Evolutionary conservation across 202 grass and related monocot genomes (phyloP).

Genomic region (Dendrocalamus latiflorus): DNA sequence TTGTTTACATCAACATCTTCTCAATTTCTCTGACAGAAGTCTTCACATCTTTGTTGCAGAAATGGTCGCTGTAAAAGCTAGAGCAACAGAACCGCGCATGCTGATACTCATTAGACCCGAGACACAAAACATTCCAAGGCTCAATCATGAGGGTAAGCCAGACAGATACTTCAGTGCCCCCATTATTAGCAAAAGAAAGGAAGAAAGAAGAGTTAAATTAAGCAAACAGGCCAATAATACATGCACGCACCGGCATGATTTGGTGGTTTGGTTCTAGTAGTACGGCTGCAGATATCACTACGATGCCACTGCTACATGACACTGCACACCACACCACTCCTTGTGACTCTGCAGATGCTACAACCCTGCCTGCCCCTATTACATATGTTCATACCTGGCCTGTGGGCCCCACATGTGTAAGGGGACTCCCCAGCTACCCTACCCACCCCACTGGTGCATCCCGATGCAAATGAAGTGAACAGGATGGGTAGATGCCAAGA

Average conservation of each 20-base stretch:
- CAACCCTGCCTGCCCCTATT: background rate
- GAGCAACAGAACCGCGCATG: background rate
- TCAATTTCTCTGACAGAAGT: background rate
- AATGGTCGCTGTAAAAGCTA: too few relatives aligned
- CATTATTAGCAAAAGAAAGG: constrained; percentile 14
- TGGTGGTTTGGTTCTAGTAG: background rate
- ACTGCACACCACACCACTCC: background rate
- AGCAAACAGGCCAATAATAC: background rate
- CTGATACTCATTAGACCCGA: background rate
- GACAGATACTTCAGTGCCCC: background rate
- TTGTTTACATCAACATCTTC: background rate
- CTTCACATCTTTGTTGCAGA: background rate
- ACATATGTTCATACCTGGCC: constrained; percentile 1
- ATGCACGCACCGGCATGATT: background rate
- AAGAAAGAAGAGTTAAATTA: background rate
- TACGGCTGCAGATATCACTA: background rate
- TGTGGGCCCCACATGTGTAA: background rate
- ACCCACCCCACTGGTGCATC: background rate
- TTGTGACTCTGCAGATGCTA: background rate
- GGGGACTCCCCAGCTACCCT: constrained; percentile 38
- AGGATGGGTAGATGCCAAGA: background rate
- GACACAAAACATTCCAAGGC: background rate
- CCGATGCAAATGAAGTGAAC: background rate
- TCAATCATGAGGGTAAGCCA: constrained; percentile 4
- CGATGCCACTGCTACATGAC: background rate